Percentiles rank a stretch among this genome's conserved stretches.
Evolutionary conservation across 805 yeast genomes (phyloP).

Genomic region (Wickerhamiella parazyma): DNA sequence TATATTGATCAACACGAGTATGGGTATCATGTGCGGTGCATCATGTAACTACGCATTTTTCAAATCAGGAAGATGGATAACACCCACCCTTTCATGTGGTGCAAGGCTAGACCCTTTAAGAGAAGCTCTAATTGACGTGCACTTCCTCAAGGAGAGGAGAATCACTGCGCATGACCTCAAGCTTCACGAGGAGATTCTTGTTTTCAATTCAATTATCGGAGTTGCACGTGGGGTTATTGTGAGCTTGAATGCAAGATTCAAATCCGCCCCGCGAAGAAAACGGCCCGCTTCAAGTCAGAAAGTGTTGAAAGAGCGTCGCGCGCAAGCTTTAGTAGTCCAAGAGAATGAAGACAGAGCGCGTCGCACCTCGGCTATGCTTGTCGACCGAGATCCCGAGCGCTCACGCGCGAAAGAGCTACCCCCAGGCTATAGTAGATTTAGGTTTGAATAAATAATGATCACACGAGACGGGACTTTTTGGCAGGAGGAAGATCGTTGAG

Average conservation of each 20-base stretch:
- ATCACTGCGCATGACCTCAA: neutral
- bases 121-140: neutral
- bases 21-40: neutral
- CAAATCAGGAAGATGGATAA: neutral
- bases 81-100: neutral
- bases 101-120: neutral
- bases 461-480: neutral
- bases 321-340: neutral
- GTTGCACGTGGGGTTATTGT: neutral
- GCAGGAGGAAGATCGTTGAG: conserved; percentile 11
- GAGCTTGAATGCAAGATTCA: neutral
- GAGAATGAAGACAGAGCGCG: neutral
- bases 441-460: neutral
- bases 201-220: neutral
- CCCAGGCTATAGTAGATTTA: neutral
- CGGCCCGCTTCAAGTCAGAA: neutral
- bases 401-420: too few species aligned
- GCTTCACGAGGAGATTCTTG: neutral
- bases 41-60: neutral
- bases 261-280: neutral
- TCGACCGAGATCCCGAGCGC: too few species aligned
- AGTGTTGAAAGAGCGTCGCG: neutral
- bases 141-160: neutral
- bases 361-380: neutral
- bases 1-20: neutral